Conservation (phyloP, 768 basidiomycete genomes). For the Hygrophoropsis aurantiaca region DNA sequence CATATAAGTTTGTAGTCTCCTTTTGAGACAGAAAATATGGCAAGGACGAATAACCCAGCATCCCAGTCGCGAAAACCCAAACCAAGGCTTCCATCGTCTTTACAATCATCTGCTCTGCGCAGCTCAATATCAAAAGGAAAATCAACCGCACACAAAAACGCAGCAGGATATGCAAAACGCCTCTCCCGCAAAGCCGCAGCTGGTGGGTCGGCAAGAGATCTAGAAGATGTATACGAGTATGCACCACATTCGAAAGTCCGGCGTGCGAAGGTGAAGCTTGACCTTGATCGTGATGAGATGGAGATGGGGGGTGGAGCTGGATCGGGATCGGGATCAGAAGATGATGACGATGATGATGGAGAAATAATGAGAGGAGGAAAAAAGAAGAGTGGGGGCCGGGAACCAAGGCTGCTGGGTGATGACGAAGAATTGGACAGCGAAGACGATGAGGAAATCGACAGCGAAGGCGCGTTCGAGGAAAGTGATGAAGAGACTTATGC, state of each 20-base stretch:
- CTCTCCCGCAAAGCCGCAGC: slow-evolving; percentile 42
- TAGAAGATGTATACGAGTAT: slow-evolving; percentile 67
- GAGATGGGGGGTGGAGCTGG: slow-evolving; percentile 11
- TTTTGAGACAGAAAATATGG: no score
- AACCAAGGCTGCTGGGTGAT: slow-evolving; percentile 53
- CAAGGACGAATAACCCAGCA: no score
- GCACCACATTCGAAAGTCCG: slow-evolving; percentile 46
- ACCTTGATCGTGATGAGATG: slow-evolving; percentile 59
- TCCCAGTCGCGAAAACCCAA: no score
- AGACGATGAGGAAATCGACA: slow-evolving; percentile 86
- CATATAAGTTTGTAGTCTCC: no score
- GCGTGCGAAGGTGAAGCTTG: slow-evolving; percentile 51
- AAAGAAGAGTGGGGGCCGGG: slow-evolving; percentile 32
- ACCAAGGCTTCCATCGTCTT: no score
- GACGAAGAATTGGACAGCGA: slow-evolving; percentile 56
- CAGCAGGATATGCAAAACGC: slow-evolving; percentile 52
- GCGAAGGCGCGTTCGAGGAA: slow-evolving; percentile 82
- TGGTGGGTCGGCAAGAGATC: no score
- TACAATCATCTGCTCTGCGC: background rate
- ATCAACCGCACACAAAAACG: slow-evolving; percentile 17
- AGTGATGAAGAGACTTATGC: slow-evolving; percentile 78
- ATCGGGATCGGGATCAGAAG: slow-evolving; percentile 4
- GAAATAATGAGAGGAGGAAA: slow-evolving; percentile 24
- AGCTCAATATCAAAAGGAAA: slow-evolving; percentile 15
- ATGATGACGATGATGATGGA: slow-evolving; percentile 39